Conservation (phyloP, 352 stramenopile species). For the Phytophthora citricola region DNA sequence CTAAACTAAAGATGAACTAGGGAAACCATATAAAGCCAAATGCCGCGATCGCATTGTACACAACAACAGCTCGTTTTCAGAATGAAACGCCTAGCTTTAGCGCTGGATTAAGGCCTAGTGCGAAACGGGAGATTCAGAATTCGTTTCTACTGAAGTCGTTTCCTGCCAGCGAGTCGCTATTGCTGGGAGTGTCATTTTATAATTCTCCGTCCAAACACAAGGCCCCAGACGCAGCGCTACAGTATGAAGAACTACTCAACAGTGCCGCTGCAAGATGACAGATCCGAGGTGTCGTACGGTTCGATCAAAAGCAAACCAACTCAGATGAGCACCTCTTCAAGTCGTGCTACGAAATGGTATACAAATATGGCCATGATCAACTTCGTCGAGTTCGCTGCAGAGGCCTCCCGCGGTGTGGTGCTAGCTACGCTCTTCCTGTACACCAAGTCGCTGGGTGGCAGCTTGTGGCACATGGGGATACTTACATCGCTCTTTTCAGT, state of each 20-base stretch:
- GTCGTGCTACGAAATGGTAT: slow-evolving; percentile 51
- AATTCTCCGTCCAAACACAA: neutral
- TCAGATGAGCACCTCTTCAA: neutral
- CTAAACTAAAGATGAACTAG: slow-evolving; percentile 26
- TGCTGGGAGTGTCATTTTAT: slow-evolving; percentile 5
- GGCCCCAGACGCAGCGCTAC: neutral
- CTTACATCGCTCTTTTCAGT: slow-evolving; percentile 82
- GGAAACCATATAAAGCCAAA: slow-evolving; percentile 2
- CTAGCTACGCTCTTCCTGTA: slow-evolving; percentile 82
- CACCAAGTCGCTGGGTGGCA: slow-evolving; percentile 70
- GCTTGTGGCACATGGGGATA: slow-evolving; percentile 69
- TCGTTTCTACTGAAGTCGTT: slow-evolving; percentile 15
- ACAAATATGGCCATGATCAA: slow-evolving; percentile 80
- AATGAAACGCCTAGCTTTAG: too few species aligned
- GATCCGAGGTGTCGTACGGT: slow-evolving; percentile 17
- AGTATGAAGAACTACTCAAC: slow-evolving; percentile 30
- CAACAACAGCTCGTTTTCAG: too few species aligned
- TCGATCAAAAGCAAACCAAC: slow-evolving; percentile 14
- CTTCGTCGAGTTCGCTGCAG: slow-evolving; percentile 77
- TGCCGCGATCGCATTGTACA: too few species aligned
- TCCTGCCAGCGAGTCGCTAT: neutral
- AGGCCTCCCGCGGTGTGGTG: slow-evolving; percentile 73
- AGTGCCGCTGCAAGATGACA: slow-evolving; percentile 24
- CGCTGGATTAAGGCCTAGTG: too few species aligned
- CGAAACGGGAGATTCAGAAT: slow-evolving; percentile 10